Percentiles rank a stretch among this genome's conserved stretches.
Evolutionary conservation across 1,284 basidiomycete genomes (phyloP).

Genomic region (Macrocybe sp.): DNA sequence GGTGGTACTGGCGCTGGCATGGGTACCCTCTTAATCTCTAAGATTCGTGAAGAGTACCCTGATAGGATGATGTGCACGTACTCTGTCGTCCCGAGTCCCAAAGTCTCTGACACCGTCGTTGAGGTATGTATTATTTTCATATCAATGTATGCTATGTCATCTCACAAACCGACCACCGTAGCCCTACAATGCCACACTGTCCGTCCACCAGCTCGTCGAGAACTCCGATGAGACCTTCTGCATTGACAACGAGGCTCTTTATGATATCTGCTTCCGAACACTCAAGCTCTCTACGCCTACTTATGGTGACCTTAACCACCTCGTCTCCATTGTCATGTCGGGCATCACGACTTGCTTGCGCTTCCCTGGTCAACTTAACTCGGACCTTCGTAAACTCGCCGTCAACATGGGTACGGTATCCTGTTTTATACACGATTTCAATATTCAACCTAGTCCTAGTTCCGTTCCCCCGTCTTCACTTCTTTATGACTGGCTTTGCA

Average conservation of each 20-base stretch:
- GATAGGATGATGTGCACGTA: conserved; percentile 98
- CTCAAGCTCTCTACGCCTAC: conserved; percentile 92
- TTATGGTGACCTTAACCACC: conserved; percentile 95
- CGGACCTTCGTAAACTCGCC: conserved; percentile 93
- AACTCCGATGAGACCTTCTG: conserved; percentile 96
- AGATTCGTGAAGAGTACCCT: conserved; percentile 91
- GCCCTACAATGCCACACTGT: conserved; percentile 95
- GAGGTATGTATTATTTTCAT: conserved; percentile 47
- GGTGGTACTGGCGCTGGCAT: conserved; percentile 96
- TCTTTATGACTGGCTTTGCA: conserved; percentile 98
- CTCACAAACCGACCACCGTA: conserved; percentile 22
- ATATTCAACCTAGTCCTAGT: conserved; percentile 37
- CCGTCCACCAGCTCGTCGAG: conserved; percentile 94
- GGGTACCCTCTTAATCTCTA: conserved; percentile 87
- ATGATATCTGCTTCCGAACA: conserved; percentile 97
- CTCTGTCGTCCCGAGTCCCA: conserved; percentile 93
- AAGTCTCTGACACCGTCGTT: conserved; percentile 97
- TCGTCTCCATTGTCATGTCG: conserved; percentile 97
- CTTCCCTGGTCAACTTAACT: conserved; percentile 99
- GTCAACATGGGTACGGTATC: conserved; percentile 89
- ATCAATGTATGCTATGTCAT: neutral
- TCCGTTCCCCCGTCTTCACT: conserved; percentile 98
- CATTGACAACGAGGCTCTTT: conserved; percentile 97
- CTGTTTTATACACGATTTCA: neutral
- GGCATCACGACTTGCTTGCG: conserved; percentile 95